Percentiles rank a stretch among this genome's conserved stretches.
Conservation (phyloP, 129 eudicot species). For the Ambrosia trifida region DNA sequence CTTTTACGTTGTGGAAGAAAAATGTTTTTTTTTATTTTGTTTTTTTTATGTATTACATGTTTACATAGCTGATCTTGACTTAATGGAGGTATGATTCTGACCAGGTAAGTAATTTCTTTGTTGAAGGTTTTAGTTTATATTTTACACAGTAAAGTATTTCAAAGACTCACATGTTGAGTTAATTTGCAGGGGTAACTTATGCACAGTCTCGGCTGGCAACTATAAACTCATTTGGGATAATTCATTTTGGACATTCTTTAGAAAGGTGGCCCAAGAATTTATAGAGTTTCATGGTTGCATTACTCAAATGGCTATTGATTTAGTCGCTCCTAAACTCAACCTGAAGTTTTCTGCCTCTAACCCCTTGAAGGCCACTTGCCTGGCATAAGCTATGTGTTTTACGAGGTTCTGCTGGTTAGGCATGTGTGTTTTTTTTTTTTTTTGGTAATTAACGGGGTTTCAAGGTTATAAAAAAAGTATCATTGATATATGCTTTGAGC, state of each 20-base stretch:
- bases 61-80: conserved; percentile 69
- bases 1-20: not conserved
- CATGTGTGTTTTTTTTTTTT: too few species aligned
- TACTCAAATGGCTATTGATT: not conserved
- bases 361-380: too few species aligned
- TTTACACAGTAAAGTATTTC: not conserved
- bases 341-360: too few species aligned
- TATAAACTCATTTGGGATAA: conserved; percentile 91
- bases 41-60: conserved; percentile 30
- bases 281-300: not conserved
- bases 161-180: not conserved
- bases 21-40: not conserved
- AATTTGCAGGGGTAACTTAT: conserved; percentile 78
- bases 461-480: too few species aligned
- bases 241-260: conserved; percentile 72
- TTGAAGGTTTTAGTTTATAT: not conserved
- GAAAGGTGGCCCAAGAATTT: conserved; percentile 47
- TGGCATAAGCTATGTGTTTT: too few species aligned
- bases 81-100: conserved; percentile 75
- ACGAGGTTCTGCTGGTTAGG: too few species aligned
- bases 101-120: conserved; percentile 55
- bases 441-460: too few species aligned
- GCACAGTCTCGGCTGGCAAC: conserved; percentile 68
- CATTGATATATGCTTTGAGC: too few species aligned
- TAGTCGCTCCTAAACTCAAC: not conserved